Conservation (phyloP, 2,329 filamentous ascomycete genomes). For the Trichoderma arundinaceum region DNA sequence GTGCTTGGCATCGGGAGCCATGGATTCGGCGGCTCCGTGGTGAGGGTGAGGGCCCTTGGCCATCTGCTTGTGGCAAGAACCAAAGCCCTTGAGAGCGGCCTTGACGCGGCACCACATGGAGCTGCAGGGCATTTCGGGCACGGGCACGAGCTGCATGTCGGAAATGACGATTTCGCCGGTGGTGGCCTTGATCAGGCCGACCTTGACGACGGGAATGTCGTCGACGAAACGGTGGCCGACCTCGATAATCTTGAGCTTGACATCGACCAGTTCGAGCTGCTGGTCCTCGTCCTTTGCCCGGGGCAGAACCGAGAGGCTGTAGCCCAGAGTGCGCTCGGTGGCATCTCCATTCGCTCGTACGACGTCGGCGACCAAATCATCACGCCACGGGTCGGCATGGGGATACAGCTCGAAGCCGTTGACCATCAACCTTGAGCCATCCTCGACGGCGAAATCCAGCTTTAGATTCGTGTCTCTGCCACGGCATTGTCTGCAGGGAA, state of each 20-base stretch:
- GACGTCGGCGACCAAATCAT: conserved; percentile 54
- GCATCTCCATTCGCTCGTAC: conserved; percentile 47
- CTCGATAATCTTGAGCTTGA: conserved; percentile 65
- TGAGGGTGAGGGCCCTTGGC: neutral
- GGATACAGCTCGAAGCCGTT: conserved; percentile 68
- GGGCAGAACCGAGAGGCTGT: conserved; percentile 52
- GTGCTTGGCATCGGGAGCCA: neutral
- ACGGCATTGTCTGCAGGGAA: conserved; percentile 62
- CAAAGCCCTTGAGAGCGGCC: conserved; percentile 39
- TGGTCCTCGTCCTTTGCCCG: conserved; percentile 57
- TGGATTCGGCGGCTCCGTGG: neutral
- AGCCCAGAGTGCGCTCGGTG: conserved; percentile 54
- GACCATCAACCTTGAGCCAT: conserved; percentile 56
- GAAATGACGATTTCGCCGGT: conserved; percentile 61
- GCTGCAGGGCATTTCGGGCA: conserved; percentile 43
- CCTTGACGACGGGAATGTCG: conserved; percentile 59
- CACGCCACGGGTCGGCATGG: conserved; percentile 52
- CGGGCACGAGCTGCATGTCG: conserved; percentile 49
- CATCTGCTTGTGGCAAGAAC: conserved; percentile 36
- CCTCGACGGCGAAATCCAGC: conserved; percentile 61
- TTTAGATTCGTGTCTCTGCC: conserved; percentile 54
- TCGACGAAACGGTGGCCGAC: conserved; percentile 62
- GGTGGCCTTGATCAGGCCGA: conserved; percentile 66
- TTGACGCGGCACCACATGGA: conserved; percentile 61
- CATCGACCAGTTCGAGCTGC: conserved; percentile 56